Percentiles rank a stretch among this genome's conserved stretches.
Evolutionary conservation across 2,329 filamentous ascomycete genomes (phyloP).

Genomic region (Paraphaeosphaeria sporulosa): DNA sequence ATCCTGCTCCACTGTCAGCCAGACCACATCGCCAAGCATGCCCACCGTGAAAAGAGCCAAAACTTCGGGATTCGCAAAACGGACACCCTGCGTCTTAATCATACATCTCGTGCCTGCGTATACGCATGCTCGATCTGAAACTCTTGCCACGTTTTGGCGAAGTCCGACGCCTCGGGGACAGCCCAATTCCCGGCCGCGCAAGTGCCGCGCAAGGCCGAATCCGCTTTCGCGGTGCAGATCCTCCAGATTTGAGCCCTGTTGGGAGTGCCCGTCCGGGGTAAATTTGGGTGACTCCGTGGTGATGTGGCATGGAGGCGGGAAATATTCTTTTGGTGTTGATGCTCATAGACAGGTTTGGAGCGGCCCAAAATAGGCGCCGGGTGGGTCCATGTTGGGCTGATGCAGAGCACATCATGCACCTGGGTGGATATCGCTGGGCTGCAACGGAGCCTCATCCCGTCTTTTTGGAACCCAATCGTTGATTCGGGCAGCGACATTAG

Average conservation of each 20-base stretch:
- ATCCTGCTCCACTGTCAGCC: neutral
- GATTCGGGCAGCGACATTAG: slow-evolving; percentile 19
- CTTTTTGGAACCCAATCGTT: slow-evolving; percentile 16
- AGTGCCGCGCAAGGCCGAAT: neutral
- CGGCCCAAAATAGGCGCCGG: slow-evolving; percentile 17
- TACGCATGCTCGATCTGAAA: slow-evolving; percentile 2
- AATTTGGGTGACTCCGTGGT: neutral
- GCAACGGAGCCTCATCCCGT: slow-evolving; percentile 20
- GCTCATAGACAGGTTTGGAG: neutral
- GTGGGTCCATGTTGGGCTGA: slow-evolving; percentile 20
- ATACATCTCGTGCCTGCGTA: neutral
- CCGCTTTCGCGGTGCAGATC: neutral
- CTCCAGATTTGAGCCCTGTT: neutral
- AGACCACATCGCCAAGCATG: slow-evolving; percentile 1
- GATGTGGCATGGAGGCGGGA: neutral
- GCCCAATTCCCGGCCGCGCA: slow-evolving; percentile 7
- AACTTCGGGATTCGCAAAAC: neutral
- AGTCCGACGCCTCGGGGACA: neutral
- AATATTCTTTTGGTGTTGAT: slow-evolving; percentile 6
- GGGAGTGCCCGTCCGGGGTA: neutral
- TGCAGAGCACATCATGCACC: slow-evolving; percentile 16
- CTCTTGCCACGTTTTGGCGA: slow-evolving; percentile 3
- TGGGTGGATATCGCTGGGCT: slow-evolving; percentile 20
- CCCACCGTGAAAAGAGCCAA: neutral
- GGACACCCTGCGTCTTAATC: slow-evolving; percentile 4